phyloP scores from a whole-genome alignment of 441 rosid species.

The Populus hybrid region DNA sequence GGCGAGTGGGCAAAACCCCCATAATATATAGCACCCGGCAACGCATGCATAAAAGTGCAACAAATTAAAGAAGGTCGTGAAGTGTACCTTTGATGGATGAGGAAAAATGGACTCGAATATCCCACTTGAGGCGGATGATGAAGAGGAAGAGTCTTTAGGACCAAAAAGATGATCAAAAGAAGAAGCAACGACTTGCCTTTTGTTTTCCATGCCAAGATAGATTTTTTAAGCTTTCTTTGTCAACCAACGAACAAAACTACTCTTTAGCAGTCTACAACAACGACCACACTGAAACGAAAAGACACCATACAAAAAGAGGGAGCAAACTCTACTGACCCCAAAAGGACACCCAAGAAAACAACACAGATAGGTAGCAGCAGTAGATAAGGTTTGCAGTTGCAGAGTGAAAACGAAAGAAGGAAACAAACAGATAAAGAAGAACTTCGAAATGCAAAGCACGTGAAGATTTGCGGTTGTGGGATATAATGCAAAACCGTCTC shows the following conservation, averaged over 20 bases:
- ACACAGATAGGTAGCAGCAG: not conserved
- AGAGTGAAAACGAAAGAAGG: conserved; percentile 1
- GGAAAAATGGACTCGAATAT: conserved; percentile 56
- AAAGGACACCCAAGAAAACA: conserved; percentile 4
- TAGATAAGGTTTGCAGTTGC: conserved; percentile 33
- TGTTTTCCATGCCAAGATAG: conserved; percentile 41
- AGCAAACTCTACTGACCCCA: conserved; percentile 17
- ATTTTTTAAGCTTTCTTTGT: conserved; percentile 25
- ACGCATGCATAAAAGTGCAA: not conserved
- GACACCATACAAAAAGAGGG: conserved; percentile 9
- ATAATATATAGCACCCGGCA: not conserved
- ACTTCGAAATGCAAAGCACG: conserved; percentile 24
- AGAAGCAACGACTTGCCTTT: conserved; percentile 31
- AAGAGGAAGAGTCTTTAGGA: conserved; percentile 46
- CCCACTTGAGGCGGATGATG: conserved; percentile 30
- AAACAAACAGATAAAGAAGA: not conserved
- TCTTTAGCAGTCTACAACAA: conserved; percentile 7
- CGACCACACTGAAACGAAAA: conserved; percentile 24
- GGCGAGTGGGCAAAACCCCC: not conserved
- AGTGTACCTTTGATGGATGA: conserved; percentile 47
- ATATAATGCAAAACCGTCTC: conserved; percentile 5
- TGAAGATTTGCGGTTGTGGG: conserved; percentile 28
- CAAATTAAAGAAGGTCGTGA: not conserved
- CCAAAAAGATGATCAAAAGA: conserved; percentile 61
- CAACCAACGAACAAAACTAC: conserved; percentile 51